phyloP scores from a whole-genome alignment of 2,329 filamentous ascomycete species.

The Monilinia fructigena region DNA sequence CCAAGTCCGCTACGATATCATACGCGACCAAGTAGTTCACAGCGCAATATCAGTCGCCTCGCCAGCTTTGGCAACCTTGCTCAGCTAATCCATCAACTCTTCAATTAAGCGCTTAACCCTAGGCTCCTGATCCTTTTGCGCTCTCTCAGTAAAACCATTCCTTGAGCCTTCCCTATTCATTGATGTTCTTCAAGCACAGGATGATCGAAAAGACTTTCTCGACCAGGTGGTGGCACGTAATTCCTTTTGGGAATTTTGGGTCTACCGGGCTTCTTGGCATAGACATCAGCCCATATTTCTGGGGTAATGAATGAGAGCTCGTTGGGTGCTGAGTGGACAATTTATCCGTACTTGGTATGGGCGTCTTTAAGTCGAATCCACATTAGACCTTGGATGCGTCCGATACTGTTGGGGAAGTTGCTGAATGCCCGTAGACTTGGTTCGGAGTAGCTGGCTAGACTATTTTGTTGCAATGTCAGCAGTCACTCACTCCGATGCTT shows the following conservation, averaged over 20 bases:
- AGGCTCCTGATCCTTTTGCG: neutral
- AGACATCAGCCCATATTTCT: neutral
- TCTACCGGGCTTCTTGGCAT: neutral
- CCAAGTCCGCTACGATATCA: slow-evolving; percentile 2
- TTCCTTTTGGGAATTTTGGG: slow-evolving; percentile 3
- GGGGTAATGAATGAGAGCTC: slow-evolving; percentile 10
- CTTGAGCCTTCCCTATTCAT: neutral
- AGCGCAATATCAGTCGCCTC: neutral
- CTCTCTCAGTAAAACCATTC: slow-evolving; percentile 1
- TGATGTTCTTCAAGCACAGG: neutral
- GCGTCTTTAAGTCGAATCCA: neutral
- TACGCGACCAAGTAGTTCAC: slow-evolving; percentile 5
- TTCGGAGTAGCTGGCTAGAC: neutral
- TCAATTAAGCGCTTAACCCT: neutral
- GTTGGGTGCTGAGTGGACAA: slow-evolving; percentile 1
- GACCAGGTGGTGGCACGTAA: neutral
- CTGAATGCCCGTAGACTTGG: slow-evolving; percentile 5
- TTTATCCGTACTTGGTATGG: neutral
- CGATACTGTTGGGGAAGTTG: slow-evolving; percentile 8
- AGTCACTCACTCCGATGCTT: too few relatives aligned
- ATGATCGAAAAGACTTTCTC: slow-evolving; percentile 8
- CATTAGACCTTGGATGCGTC: neutral
- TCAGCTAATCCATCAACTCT: neutral
- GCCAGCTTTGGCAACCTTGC: neutral
- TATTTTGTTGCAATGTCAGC: neutral